Evolutionary conservation across 495 filamentous ascomycete genomes (phyloP), one percentile per base, ranked within the genome.

Genomic region (Aspergillus incahuasiensis): DNA sequence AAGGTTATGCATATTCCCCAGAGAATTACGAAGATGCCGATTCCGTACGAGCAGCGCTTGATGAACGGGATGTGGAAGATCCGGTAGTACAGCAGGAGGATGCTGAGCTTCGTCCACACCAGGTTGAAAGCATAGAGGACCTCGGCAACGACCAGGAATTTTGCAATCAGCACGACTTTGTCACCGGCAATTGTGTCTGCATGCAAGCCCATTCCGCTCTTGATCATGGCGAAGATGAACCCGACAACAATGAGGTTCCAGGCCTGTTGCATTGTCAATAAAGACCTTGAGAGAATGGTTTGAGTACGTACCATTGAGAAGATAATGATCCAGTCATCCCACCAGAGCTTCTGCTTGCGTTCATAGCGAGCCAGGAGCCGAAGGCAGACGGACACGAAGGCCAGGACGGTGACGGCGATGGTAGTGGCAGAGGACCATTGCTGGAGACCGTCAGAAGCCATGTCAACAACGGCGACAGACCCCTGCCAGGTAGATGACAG

Each of bases 1-100:
- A 76, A 68, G 50, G 76, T 71, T 48, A 75, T 74, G 42, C 65
- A 67, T 22, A 75, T 54, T 7, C 70, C 67, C 56, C 78, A 79
- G 13, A 55, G 45, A 9, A 72, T 49, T 1, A 72, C 68, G 25
- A 78, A 69, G 11, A 54, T 53, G 16, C 72, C 70, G 52, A 79
- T 65, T n/a, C 64, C 54, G 30, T 73, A 61, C 28, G 28, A 5
- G 5, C 28, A 30, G 28, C 28, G 28, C 9, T 30, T 30, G 28
- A 30, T 5, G 28, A 5, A 30, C 5, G 28, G 28, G 9, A 30
- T 5, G 9, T 9, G 28, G 9, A 30, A 30, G 28, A 30, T 73
- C 20, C 71, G 68, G 58, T 62, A 72, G 55, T 75, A 76, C 65
- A 77, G 74, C 19, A 30, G 28, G 5, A 75, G 61, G 13, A 76